These are phyloP conservation scores for Pseudopyricularia javanii DNA, from an alignment of 2,329 filamentous ascomycete species.

Conservation along the genomic window DNA sequence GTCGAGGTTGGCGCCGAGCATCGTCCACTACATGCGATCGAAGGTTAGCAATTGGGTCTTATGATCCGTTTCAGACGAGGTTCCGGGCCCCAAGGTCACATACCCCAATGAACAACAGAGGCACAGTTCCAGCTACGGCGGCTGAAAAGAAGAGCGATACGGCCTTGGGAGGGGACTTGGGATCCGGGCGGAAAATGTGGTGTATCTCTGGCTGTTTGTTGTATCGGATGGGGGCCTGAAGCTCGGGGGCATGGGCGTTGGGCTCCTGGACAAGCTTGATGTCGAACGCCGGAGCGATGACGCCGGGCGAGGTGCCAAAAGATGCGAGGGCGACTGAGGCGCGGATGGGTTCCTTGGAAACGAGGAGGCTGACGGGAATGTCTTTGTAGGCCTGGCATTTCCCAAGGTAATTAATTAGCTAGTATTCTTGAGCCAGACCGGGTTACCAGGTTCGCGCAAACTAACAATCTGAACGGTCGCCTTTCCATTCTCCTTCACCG, in stretches of 20 bases:
- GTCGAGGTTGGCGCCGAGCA: conserved; percentile 70
- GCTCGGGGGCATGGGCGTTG: conserved; percentile 36
- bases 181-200: conserved; percentile 76
- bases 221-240: conserved; percentile 66
- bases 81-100: conserved; percentile 17
- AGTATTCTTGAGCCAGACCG: not conserved
- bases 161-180: conserved; percentile 67
- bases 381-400: conserved; percentile 66
- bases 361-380: conserved; percentile 71
- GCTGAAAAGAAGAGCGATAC: conserved; percentile 68
- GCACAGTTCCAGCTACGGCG: conserved; percentile 61
- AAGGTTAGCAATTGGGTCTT: not conserved
- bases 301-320: conserved; percentile 62
- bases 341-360: conserved; percentile 52
- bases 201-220: conserved; percentile 74
- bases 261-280: conserved; percentile 54
- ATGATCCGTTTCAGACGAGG: not conserved
- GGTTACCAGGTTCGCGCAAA: conserved; percentile 7
- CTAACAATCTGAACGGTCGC: conserved; percentile 73
- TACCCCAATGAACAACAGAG: conserved; percentile 60
- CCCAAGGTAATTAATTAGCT: conserved; percentile 1
- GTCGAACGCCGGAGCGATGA: conserved; percentile 61
- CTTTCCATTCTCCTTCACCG: conserved; percentile 78
- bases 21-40: conserved; percentile 51
- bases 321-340: conserved; percentile 80